phyloP scores from a whole-genome alignment of 768 basidiomycete genomes.

The Tulasnella sp. region DNA sequence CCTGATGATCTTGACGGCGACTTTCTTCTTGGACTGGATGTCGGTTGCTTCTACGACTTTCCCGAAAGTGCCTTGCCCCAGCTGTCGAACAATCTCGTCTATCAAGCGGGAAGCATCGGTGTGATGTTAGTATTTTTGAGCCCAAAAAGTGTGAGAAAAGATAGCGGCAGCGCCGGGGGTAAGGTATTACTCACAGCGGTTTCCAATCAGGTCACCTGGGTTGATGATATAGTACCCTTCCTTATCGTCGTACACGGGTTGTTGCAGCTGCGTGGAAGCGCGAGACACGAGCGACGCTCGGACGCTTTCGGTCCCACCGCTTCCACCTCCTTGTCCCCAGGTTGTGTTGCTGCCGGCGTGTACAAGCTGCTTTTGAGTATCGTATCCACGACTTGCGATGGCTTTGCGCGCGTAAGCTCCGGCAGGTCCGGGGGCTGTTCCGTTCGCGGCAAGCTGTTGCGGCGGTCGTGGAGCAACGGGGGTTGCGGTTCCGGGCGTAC shows the following conservation, averaged over 20 bases:
- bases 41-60: conserved; percentile 95
- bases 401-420: conserved; percentile 15
- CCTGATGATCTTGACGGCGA: conserved; percentile 98
- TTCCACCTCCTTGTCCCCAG: neutral
- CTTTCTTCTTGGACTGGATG: conserved; percentile 56
- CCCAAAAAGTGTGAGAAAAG: conserved; percentile 10
- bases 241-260: conserved; percentile 88
- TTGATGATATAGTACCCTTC: conserved; percentile 98
- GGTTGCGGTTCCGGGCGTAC: conserved; percentile 37
- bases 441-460: conserved; percentile 37
- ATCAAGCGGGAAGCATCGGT: conserved; percentile 11
- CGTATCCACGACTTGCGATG: conserved; percentile 13
- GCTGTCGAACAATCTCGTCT: conserved; percentile 85
- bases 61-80: conserved; percentile 98
- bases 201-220: conserved; percentile 77
- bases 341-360: neutral
- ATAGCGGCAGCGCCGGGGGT: neutral
- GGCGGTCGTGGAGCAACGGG: conserved; percentile 52
- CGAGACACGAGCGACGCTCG: conserved; percentile 22
- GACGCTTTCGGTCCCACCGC: conserved; percentile 11
- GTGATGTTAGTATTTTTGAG: neutral
- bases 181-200: conserved; percentile 63
- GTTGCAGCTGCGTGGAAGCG: conserved; percentile 22
- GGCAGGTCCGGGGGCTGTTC: neutral
- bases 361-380: neutral